These are phyloP conservation scores for Lagenidium giganteum DNA, from an alignment of 352 stramenopile species.

Conservation along the genomic window DNA sequence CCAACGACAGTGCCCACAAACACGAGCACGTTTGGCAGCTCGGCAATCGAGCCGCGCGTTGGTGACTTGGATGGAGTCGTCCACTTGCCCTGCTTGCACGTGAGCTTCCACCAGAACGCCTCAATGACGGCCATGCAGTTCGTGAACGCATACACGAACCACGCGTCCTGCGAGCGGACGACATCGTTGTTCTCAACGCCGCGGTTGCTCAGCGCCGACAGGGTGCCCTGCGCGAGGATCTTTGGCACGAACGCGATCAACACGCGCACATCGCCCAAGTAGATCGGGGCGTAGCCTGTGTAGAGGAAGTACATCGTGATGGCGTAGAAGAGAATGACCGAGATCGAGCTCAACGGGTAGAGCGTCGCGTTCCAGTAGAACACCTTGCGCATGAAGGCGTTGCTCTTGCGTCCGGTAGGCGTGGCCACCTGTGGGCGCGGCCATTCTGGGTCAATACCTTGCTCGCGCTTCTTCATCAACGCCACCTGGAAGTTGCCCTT, in stretches of 20 bases:
- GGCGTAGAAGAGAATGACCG: conserved; percentile 79
- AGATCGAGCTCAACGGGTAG: conserved; percentile 77
- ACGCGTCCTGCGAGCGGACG: conserved; percentile 76
- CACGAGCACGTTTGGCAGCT: conserved; percentile 75
- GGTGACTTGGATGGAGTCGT: too few relatives aligned
- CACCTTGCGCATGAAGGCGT: conserved; percentile 70
- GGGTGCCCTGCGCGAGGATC: conserved; percentile 66
- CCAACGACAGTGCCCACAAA: conserved; percentile 69
- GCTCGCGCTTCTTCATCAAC: conserved; percentile 43
- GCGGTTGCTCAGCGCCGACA: conserved; percentile 76
- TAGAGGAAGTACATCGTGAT: conserved; percentile 85
- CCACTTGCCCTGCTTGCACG: conserved; percentile 72
- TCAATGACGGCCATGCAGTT: conserved; percentile 75
- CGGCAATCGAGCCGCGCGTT: conserved; percentile 58
- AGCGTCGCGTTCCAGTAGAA: conserved; percentile 82
- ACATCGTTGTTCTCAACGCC: conserved; percentile 84
- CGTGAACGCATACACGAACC: conserved; percentile 82
- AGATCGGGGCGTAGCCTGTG: conserved; percentile 76
- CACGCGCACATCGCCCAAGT: conserved; percentile 64
- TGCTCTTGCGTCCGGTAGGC: conserved; percentile 47
- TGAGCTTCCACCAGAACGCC: conserved; percentile 81
- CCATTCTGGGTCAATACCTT: conserved; percentile 36
- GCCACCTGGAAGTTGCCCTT: conserved; percentile 42
- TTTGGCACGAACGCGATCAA: conserved; percentile 77
- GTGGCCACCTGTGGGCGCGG: conserved; percentile 17